A percentile compares a stretch with the other conserved stretches of the same genome.
Evolutionary conservation across 2,329 filamentous ascomycete species (phyloP).

Genomic region (Talaromyces sp.): DNA sequence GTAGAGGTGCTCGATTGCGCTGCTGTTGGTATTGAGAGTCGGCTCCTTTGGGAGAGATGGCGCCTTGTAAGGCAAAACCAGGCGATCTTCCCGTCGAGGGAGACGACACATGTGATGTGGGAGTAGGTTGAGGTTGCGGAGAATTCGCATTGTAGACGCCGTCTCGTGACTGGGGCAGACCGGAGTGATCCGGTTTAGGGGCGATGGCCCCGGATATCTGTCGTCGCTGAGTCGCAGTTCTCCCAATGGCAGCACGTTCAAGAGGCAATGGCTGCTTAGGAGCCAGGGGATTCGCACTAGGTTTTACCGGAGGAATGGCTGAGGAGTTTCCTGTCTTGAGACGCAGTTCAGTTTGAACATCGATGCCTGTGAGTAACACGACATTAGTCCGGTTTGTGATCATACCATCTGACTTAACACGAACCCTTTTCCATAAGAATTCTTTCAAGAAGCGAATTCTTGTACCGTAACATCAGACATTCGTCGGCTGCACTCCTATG

Average conservation of each 20-base stretch:
- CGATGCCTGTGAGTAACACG: conserved; percentile 68
- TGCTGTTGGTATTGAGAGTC: conserved; percentile 55
- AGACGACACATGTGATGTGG: conserved; percentile 73
- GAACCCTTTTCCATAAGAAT: conserved; percentile 93
- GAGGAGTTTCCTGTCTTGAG: conserved; percentile 82
- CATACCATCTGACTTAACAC: neutral
- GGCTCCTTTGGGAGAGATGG: conserved; percentile 59
- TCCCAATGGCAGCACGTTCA: conserved; percentile 75
- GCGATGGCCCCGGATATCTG: conserved; percentile 67
- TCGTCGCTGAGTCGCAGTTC: conserved; percentile 68
- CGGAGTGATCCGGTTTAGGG: conserved; percentile 58
- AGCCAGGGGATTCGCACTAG: conserved; percentile 57
- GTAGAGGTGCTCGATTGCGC: conserved; percentile 49
- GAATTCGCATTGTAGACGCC: conserved; percentile 50
- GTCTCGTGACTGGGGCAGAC: conserved; percentile 50
- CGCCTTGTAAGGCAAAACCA: conserved; percentile 58
- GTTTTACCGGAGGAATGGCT: conserved; percentile 63
- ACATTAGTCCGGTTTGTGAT: conserved; percentile 1
- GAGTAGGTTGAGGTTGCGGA: conserved; percentile 75
- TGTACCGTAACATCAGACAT: conserved; percentile 96
- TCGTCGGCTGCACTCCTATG: conserved; percentile 94
- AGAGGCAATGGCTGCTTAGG: conserved; percentile 70
- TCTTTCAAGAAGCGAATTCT: conserved; percentile 92
- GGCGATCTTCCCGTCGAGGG: conserved; percentile 62
- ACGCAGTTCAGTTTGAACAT: conserved; percentile 92